These are phyloP conservation scores for Alternaria longipes DNA, from an alignment of 2,329 filamentous ascomycete species.

Conservation along the genomic window DNA sequence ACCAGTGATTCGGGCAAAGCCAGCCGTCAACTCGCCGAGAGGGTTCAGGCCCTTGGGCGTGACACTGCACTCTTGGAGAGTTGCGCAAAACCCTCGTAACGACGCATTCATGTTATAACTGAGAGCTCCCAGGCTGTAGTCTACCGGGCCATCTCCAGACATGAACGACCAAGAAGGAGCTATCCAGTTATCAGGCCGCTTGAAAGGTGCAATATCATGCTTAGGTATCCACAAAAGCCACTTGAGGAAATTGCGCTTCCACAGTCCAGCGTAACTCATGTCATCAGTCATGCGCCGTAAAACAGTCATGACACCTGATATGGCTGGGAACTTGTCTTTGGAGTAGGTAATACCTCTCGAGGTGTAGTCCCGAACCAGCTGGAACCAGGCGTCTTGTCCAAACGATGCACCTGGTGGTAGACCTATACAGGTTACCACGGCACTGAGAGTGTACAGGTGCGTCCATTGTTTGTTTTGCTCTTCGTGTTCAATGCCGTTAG, in stretches of 20 bases:
- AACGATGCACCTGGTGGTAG: not conserved
- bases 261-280: constrained; percentile 15
- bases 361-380: constrained; percentile 15
- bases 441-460: not conserved
- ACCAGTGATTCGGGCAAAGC: constrained; percentile 11
- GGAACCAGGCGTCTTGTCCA: constrained; percentile 5
- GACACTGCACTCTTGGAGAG: constrained; percentile 9
- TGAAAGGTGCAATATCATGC: constrained; percentile 1
- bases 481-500: not conserved
- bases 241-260: constrained; percentile 12
- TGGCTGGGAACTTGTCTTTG: constrained; percentile 20
- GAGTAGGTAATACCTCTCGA: constrained; percentile 16
- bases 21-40: constrained; percentile 17
- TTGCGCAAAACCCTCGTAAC: not conserved
- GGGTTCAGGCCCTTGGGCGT: constrained; percentile 13
- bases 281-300: constrained; percentile 17
- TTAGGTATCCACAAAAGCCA: constrained; percentile 17
- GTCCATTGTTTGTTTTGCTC: not conserved
- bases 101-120: not conserved
- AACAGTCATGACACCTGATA: constrained; percentile 10
- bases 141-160: constrained; percentile 3
- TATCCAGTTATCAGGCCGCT: not conserved
- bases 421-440: not conserved
- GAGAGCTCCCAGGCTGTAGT: not conserved
- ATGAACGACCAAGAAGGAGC: constrained; percentile 23